Evolutionary conservation across 352 stramenopile species (phyloP).

Genomic region (Globisporangium apiculatum): DNA sequence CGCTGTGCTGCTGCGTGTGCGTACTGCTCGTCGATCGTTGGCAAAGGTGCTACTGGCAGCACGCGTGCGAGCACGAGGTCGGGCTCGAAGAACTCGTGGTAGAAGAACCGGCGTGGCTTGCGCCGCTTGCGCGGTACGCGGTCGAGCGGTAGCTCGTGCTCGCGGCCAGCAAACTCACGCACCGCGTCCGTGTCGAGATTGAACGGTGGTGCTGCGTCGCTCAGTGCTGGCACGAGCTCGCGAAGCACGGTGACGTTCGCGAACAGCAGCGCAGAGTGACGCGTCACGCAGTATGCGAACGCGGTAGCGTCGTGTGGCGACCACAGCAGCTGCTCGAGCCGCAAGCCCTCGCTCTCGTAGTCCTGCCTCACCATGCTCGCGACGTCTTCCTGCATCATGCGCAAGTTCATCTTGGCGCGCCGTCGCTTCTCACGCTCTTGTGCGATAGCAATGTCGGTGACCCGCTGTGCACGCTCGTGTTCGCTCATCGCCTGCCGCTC

Average conservation of each 20-base stretch:
- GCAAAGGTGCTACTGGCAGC: neutral
- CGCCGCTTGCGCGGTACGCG: conserved; percentile 34
- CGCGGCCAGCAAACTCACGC: conserved; percentile 16
- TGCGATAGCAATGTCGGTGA: conserved; percentile 8
- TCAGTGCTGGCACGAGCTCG: conserved; percentile 18
- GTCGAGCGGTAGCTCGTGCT: conserved; percentile 25
- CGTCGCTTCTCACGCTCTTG: conserved; percentile 24
- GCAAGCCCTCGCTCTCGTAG: conserved; percentile 38
- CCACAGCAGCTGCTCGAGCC: conserved; percentile 48
- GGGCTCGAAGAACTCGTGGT: conserved; percentile 67
- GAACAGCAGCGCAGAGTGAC: conserved; percentile 28
- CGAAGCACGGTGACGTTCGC: conserved; percentile 39
- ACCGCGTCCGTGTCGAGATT: conserved; percentile 54
- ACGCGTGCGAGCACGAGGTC: conserved; percentile 29
- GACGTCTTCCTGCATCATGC: conserved; percentile 63
- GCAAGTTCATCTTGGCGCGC: conserved; percentile 26
- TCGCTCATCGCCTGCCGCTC: conserved; percentile 40
- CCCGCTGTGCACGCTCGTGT: conserved; percentile 23
- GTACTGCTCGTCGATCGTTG: conserved; percentile 10
- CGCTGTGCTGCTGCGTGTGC: conserved; percentile 8
- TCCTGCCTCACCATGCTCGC: conserved; percentile 35
- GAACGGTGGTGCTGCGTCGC: conserved; percentile 22
- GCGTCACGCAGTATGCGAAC: conserved; percentile 18
- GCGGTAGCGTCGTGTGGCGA: conserved; percentile 23
- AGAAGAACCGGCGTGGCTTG: conserved; percentile 51